Conservation (phyloP, 2,329 filamentous ascomycete species). For the Harringtonia lauricola region DNA sequence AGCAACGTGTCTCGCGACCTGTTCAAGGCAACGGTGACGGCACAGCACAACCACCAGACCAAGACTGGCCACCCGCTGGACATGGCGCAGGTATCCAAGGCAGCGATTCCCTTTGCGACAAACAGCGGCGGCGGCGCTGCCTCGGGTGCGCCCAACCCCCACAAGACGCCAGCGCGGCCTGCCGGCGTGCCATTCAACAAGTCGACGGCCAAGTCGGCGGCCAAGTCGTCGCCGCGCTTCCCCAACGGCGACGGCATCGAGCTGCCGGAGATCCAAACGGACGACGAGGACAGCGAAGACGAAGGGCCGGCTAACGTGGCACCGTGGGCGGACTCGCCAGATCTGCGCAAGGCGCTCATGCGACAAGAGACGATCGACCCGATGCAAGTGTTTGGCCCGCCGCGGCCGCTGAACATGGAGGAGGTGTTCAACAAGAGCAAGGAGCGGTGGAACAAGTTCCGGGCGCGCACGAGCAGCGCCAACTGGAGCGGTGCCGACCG, state of each 20-base stretch:
- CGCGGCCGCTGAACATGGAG: constrained; percentile 84
- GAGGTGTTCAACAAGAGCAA: constrained; percentile 90
- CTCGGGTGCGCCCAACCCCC: constrained; percentile 14
- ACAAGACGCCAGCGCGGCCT: constrained; percentile 60
- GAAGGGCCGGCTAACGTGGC: constrained; percentile 49
- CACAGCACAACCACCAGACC: constrained; percentile 54
- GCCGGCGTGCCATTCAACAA: constrained; percentile 31
- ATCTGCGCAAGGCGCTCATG: constrained; percentile 63
- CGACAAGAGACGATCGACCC: constrained; percentile 81
- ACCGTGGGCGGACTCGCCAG: constrained; percentile 81
- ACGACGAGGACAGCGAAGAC: constrained; percentile 63
- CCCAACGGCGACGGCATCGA: constrained; percentile 84
- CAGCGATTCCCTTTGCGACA: constrained; percentile 80
- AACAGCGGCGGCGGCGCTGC: constrained; percentile 21
- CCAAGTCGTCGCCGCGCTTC: constrained; percentile 70
- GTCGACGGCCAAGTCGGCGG: constrained; percentile 45
- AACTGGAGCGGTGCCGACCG: constrained; percentile 80
- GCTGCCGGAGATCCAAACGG: constrained; percentile 89
- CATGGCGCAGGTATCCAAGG: constrained; percentile 79
- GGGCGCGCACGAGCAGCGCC: constrained; percentile 82
- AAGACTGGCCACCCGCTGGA: constrained; percentile 62
- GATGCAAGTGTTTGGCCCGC: constrained; percentile 76
- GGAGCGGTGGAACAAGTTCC: constrained; percentile 76
- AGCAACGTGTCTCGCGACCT: constrained; percentile 42
- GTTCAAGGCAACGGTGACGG: constrained; percentile 55